These are phyloP conservation scores for Rhodomyrtus tomentosa DNA, from an alignment of 345 rosid genomes.

Conservation along the genomic window DNA sequence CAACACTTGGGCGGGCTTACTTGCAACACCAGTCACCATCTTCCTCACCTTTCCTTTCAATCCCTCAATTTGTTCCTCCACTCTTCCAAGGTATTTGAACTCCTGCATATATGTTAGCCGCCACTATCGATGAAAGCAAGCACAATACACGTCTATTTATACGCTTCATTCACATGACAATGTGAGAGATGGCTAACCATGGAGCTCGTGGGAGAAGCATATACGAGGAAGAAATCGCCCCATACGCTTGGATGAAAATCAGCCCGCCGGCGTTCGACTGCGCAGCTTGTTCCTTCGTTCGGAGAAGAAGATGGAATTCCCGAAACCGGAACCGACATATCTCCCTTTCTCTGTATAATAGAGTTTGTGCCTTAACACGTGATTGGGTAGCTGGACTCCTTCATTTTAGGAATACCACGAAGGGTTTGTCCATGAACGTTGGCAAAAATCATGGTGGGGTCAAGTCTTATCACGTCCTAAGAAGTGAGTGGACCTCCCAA, in stretches of 20 bases:
- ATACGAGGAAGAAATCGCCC: slow-evolving; percentile 11
- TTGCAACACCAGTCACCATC: neutral
- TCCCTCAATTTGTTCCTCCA: neutral
- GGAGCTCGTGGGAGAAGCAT: neutral
- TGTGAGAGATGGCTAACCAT: neutral
- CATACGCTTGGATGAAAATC: slow-evolving; percentile 8
- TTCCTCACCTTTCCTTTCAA: slow-evolving; percentile 6
- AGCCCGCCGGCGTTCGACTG: neutral
- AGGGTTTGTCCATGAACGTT: too few relatives aligned
- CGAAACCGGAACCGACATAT: neutral
- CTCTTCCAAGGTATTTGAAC: neutral
- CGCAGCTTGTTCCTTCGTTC: neutral
- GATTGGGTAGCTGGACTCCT: too few relatives aligned
- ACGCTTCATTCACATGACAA: neutral
- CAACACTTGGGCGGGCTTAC: neutral
- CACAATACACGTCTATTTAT: neutral
- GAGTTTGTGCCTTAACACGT: too few relatives aligned
- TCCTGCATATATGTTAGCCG: neutral
- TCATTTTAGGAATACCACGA: too few relatives aligned
- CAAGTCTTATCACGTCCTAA: too few relatives aligned
- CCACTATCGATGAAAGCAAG: neutral
- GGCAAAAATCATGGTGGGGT: too few relatives aligned
- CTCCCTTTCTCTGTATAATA: neutral
- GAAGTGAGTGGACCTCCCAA: too few relatives aligned
- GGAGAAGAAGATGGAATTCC: neutral